phyloP scores from a whole-genome alignment of 768 basidiomycete species.

The Mycena maculata region DNA sequence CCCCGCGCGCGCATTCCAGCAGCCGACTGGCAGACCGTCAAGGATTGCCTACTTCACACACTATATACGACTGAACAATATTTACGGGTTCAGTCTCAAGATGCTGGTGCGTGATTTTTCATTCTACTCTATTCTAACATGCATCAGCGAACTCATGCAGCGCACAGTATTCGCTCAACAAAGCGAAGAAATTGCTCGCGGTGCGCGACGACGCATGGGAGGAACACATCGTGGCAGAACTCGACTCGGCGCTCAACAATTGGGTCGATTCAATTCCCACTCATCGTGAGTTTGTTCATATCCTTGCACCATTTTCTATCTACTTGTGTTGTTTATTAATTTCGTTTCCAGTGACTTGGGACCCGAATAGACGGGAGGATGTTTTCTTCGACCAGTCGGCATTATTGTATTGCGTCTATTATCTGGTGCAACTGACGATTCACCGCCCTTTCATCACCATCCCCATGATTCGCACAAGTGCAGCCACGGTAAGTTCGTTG shows the following conservation, averaged over 20 bases:
- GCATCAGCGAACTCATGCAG: no score
- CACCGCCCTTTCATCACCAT: not conserved
- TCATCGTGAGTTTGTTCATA: not conserved
- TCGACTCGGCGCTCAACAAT: slow-evolving; percentile 53
- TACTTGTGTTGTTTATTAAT: not conserved
- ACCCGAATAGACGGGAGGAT: not conserved
- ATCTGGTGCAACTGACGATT: not conserved
- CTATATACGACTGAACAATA: slow-evolving; percentile 59
- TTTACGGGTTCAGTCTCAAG: slow-evolving; percentile 51
- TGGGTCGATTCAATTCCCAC: slow-evolving; percentile 53
- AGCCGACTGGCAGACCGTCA: slow-evolving; percentile 70
- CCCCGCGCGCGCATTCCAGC: slow-evolving; percentile 61
- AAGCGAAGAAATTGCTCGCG: no score
- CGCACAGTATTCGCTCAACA: no score
- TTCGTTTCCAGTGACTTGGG: not conserved
- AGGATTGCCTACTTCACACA: slow-evolving; percentile 62
- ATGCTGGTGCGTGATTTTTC: slow-evolving; percentile 55
- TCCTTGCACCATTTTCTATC: no score
- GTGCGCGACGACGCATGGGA: no score
- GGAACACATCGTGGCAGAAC: not conserved
- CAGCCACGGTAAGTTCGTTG: not conserved
- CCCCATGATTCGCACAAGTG: not conserved
- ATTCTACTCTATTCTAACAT: slow-evolving; percentile 51
- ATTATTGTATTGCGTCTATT: not conserved
- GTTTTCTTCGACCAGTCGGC: no score